Evolutionary conservation across 169 alveolate genomes (phyloP), one percentile per base, ranked within the genome.

Genomic region (Plasmodium blacklocki): DNA sequence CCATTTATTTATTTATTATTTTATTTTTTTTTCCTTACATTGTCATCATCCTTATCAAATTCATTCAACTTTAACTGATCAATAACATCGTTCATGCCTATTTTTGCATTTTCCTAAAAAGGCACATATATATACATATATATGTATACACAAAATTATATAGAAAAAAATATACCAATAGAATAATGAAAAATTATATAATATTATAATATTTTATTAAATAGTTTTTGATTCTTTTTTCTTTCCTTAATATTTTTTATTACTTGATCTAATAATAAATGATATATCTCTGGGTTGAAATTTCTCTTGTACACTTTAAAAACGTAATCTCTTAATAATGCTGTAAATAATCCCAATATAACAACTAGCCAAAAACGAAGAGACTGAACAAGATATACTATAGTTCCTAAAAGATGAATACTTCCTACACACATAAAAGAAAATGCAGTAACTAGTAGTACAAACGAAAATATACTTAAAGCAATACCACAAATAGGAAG

Each of bases 381-480:
- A 3, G 91, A 83, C 2, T 18, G 43, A 12, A 59, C 83, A 21
- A 83, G 45, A 18, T 49, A 32, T 23, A 45, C 52, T n/a, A 76
- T 85, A 8, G 85, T 60, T 3, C 91, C 91, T 58, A 83, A 63
- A 19, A 83, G 45, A 39, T 71, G 66, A 21, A 47, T 83, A 70
- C 58, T 83, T 56, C 91, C 91, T 15, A 83, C 54, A 70, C 85
- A 58, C 83, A 68, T 83, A 56, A 83, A 83, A 39, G 91, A 83
- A 63, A 14, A 68, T 15, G 91, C 32, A 47, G 58, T 29, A n/a
- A 39, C 62, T 14, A 70, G 18, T 4, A 93, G 47, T 23, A 93
- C 47, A 71, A 91, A 93, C 23, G 88, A 26, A 29, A 88, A 70
- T 52, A 93, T 85, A 58, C 95, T 92, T 80, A 94, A 39, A 45